These are phyloP conservation scores for Linnemannia schmuckeri DNA, from an alignment of 192 early-diverging fungal genomes.

Conservation along the genomic window DNA sequence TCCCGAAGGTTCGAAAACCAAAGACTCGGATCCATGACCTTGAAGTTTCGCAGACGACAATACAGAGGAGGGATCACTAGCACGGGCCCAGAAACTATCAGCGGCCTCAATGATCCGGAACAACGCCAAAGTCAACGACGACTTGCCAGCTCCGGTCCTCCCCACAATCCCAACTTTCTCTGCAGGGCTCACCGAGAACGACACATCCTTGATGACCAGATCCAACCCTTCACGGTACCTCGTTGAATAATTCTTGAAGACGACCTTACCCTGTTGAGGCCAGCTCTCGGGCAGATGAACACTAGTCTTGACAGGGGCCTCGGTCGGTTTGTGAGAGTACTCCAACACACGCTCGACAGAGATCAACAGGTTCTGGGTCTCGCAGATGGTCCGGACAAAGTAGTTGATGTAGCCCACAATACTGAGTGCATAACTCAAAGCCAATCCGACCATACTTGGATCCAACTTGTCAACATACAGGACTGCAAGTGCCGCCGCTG, in stretches of 20 bases:
- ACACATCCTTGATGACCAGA: constrained; percentile 79
- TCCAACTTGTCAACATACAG: constrained; percentile 66
- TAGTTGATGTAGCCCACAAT: constrained; percentile 81
- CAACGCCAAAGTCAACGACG: constrained; percentile 60
- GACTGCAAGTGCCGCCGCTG: constrained; percentile 79
- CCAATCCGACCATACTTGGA: constrained; percentile 76
- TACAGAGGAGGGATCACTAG: constrained; percentile 6
- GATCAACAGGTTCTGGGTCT: constrained; percentile 83
- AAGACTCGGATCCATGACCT: neutral
- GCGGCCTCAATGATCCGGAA: constrained; percentile 61
- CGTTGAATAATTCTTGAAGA: constrained; percentile 79
- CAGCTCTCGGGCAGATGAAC: constrained; percentile 65
- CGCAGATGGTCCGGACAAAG: constrained; percentile 72
- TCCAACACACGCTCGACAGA: constrained; percentile 84
- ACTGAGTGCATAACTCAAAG: constrained; percentile 82
- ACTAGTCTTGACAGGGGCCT: constrained; percentile 76
- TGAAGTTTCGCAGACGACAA: neutral
- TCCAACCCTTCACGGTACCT: constrained; percentile 85
- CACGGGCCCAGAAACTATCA: constrained; percentile 26
- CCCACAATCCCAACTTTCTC: constrained; percentile 85
- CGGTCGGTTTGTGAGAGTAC: constrained; percentile 81
- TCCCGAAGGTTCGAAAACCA: neutral
- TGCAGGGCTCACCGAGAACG: constrained; percentile 41
- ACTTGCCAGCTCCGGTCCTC: constrained; percentile 61
- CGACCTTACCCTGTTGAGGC: constrained; percentile 81